A percentile compares a stretch with the other conserved stretches of the same genome.
These are phyloP conservation scores for Sporothrix globosa DNA, from an alignment of 2,329 filamentous ascomycete genomes.

Conservation along the genomic window DNA sequence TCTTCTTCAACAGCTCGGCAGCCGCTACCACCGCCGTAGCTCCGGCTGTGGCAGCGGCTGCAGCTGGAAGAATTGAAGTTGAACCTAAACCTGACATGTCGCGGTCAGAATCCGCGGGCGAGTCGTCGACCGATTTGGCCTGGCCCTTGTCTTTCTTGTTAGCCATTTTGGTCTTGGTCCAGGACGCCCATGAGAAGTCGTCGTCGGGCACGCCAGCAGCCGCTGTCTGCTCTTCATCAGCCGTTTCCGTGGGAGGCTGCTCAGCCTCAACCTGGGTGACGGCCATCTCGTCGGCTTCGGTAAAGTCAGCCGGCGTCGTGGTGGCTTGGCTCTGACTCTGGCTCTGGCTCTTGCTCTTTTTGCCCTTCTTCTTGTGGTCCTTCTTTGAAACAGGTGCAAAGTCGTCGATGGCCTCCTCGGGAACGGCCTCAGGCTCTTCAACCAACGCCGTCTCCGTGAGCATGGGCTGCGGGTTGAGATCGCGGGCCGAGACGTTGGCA, in stretches of 20 bases:
- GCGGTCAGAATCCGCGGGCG: neutral
- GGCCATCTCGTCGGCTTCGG: conserved; percentile 44
- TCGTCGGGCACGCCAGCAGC: conserved; percentile 35
- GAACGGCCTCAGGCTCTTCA: conserved; percentile 14
- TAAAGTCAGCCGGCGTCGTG: conserved; percentile 50
- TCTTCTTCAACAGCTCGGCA: conserved; percentile 4
- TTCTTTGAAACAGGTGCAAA: conserved; percentile 38
- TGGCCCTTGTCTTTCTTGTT: neutral
- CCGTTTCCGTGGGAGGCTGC: neutral
- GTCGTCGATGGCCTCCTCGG: neutral
- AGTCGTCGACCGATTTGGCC: neutral
- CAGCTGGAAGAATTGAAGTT: neutral
- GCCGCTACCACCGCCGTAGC: conserved; percentile 20
- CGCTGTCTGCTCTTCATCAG: neutral
- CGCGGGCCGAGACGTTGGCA: conserved; percentile 6
- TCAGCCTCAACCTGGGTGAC: conserved; percentile 37
- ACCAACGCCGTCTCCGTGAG: conserved; percentile 23
- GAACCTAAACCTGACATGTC: neutral
- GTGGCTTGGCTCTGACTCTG: conserved; percentile 40
- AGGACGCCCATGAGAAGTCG: conserved; percentile 40
- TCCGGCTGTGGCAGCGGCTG: conserved; percentile 18
- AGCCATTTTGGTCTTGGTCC: conserved; percentile 19
- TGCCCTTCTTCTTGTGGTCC: conserved; percentile 47
- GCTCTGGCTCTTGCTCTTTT: conserved; percentile 43
- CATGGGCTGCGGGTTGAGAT: neutral